phyloP scores from a whole-genome alignment of 2,329 filamentous ascomycete species.

The Leptographium radiaticola region DNA sequence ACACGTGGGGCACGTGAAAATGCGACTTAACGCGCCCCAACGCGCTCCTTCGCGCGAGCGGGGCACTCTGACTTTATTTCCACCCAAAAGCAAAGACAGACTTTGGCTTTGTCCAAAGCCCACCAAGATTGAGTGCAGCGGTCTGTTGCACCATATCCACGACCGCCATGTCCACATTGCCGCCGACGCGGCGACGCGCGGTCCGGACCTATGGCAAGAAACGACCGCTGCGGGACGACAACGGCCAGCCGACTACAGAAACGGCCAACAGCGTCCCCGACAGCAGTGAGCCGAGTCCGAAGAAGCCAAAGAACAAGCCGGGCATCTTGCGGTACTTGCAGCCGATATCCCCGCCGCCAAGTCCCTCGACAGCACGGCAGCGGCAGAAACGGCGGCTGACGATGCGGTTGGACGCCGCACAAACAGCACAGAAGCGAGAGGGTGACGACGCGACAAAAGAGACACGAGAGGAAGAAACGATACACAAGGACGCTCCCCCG shows the following conservation, averaged over 20 bases:
- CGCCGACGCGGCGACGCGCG: neutral
- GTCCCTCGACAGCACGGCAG: neutral
- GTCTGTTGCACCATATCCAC: too few species aligned
- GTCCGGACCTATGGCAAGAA: slow-evolving; percentile 12
- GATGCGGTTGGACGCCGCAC: slow-evolving; percentile 5
- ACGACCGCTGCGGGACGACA: neutral
- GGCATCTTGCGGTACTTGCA: slow-evolving; percentile 13
- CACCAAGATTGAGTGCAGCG: too few species aligned
- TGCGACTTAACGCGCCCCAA: neutral
- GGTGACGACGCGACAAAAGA: neutral
- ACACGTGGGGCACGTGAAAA: neutral
- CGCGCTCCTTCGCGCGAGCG: neutral
- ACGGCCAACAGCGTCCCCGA: neutral
- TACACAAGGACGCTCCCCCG: neutral
- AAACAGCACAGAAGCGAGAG: neutral
- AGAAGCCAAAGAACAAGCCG: neutral
- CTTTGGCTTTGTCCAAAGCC: too few species aligned
- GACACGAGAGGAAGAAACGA: neutral
- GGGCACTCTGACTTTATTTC: neutral
- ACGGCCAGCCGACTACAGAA: neutral
- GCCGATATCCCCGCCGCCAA: slow-evolving; percentile 7
- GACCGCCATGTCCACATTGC: neutral
- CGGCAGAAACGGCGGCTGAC: slow-evolving; percentile 11
- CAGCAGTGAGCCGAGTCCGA: neutral
- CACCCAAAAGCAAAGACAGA: neutral